Evolutionary conservation across 805 yeast species (phyloP).

Genomic region (Candida succiphila): DNA sequence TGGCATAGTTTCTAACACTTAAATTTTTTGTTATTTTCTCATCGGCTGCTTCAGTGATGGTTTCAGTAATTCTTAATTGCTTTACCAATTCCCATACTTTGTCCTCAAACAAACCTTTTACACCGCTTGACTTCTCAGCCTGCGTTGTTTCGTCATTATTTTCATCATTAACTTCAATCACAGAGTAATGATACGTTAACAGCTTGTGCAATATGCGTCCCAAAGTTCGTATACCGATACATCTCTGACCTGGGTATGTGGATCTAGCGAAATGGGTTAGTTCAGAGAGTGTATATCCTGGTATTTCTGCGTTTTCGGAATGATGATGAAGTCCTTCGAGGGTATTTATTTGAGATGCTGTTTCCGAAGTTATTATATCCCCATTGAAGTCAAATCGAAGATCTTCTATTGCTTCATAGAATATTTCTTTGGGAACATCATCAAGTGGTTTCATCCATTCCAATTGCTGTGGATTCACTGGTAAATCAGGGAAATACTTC

Average conservation of each 20-base stretch:
- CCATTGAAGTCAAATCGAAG: slow-evolving; percentile 88
- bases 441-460: slow-evolving; percentile 78
- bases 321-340: slow-evolving; percentile 82
- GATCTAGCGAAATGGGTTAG: slow-evolving; percentile 73
- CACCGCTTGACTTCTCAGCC: slow-evolving; percentile 16
- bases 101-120: slow-evolving; percentile 34
- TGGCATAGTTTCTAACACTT: slow-evolving; percentile 72
- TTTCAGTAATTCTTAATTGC: slow-evolving; percentile 50
- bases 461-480: slow-evolving; percentile 68
- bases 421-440: slow-evolving; percentile 32
- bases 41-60: slow-evolving; percentile 58
- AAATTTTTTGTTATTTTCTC: slow-evolving; percentile 53
- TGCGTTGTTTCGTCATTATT: slow-evolving; percentile 13
- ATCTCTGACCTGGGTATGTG: slow-evolving; percentile 73
- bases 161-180: slow-evolving; percentile 20
- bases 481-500: slow-evolving; percentile 83
- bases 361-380: slow-evolving; percentile 41
- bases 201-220: slow-evolving; percentile 83
- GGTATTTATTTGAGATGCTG: slow-evolving; percentile 3
- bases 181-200: slow-evolving; percentile 45
- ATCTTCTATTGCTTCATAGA: slow-evolving; percentile 49
- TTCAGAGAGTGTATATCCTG: slow-evolving; percentile 87
- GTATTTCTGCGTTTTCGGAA: slow-evolving; percentile 75
- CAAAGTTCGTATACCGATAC: slow-evolving; percentile 74
- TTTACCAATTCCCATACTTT: slow-evolving; percentile 67